Evolutionary conservation across 148 eudicot genomes (phyloP).

Genomic region (Silene uniflora): DNA sequence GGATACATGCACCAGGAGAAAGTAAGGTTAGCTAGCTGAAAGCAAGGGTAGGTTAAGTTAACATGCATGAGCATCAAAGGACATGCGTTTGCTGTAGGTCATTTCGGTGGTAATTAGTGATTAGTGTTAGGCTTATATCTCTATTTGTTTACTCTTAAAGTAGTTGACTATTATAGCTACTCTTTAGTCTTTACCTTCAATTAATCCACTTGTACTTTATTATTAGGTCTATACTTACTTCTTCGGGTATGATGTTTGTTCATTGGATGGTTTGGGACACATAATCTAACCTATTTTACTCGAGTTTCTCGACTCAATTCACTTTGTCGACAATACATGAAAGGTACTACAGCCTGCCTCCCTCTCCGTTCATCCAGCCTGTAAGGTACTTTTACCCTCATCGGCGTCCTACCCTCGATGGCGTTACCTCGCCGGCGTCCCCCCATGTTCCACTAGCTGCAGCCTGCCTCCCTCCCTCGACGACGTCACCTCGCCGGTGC

Average conservation of each 20-base stretch:
- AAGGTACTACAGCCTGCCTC: too few species aligned
- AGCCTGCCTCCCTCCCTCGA: too few species aligned
- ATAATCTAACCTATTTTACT: slow-evolving; percentile 2
- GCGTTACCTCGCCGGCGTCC: too few species aligned
- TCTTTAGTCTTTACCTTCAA: not conserved
- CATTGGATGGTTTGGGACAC: not conserved
- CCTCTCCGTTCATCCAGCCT: too few species aligned
- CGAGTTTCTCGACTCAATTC: not conserved
- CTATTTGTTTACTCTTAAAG: slow-evolving; percentile 2
- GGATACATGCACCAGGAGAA: not conserved
- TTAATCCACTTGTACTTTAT: slow-evolving; percentile 13
- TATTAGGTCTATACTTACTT: not conserved
- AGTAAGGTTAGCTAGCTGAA: not conserved
- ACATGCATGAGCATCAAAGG: not conserved
- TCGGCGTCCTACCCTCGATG: too few species aligned
- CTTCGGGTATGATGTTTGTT: not conserved
- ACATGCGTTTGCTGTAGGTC: slow-evolving; percentile 6
- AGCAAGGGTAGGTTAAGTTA: not conserved
- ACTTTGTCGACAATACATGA: too few species aligned
- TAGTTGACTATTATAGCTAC: not conserved
- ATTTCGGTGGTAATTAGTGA: not conserved
- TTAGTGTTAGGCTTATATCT: slow-evolving; percentile 24
- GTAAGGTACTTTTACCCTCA: too few species aligned
- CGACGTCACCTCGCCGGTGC: too few species aligned
- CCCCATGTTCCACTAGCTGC: too few species aligned